Evolutionary conservation across 768 basidiomycete species (phyloP).

Genomic region (Rhizopogon vulgaris): DNA sequence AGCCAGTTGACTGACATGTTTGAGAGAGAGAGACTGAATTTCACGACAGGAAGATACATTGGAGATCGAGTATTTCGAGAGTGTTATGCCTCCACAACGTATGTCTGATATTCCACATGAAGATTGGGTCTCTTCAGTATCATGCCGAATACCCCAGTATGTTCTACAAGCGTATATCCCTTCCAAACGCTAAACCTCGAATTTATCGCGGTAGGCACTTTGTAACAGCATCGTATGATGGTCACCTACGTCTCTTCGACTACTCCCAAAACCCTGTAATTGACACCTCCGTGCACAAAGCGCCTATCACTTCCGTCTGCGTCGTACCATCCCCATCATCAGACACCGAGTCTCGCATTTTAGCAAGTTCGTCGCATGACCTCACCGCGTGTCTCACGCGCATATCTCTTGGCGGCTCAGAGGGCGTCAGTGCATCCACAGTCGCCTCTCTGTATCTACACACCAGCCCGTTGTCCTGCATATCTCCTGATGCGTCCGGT

Average conservation of each 20-base stretch:
- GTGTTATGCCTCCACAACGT: slow-evolving; percentile 79
- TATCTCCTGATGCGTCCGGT: slow-evolving; percentile 50
- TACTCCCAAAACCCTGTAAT: slow-evolving; percentile 54
- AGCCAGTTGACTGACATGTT: slow-evolving; percentile 11
- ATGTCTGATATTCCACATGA: slow-evolving; percentile 78
- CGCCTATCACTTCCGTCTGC: slow-evolving; percentile 63
- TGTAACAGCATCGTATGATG: slow-evolving; percentile 79
- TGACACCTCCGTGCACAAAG: slow-evolving; percentile 47
- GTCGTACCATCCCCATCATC: slow-evolving; percentile 36
- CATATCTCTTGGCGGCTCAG: slow-evolving; percentile 4
- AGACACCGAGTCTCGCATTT: slow-evolving; percentile 28
- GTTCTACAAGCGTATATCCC: slow-evolving; percentile 3
- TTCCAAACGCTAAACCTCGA: slow-evolving; percentile 4
- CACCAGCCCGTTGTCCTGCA: slow-evolving; percentile 70
- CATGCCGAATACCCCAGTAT: slow-evolving; percentile 53
- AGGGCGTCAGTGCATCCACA: slow-evolving; percentile 26
- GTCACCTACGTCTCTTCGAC: slow-evolving; percentile 66
- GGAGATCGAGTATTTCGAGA: slow-evolving; percentile 89
- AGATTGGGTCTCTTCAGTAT: slow-evolving; percentile 89
- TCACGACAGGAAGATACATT: slow-evolving; percentile 73
- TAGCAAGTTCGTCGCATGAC: slow-evolving; percentile 78
- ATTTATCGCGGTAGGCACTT: slow-evolving; percentile 43
- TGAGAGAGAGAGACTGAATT: slow-evolving; percentile 2
- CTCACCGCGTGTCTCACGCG: slow-evolving; percentile 56
- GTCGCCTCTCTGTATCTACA: slow-evolving; percentile 80